Percentiles rank a stretch among this genome's conserved stretches.
Evolutionary conservation across 2,329 filamentous ascomycete genomes (phyloP).

Genomic region (Trichoderma sp.): DNA sequence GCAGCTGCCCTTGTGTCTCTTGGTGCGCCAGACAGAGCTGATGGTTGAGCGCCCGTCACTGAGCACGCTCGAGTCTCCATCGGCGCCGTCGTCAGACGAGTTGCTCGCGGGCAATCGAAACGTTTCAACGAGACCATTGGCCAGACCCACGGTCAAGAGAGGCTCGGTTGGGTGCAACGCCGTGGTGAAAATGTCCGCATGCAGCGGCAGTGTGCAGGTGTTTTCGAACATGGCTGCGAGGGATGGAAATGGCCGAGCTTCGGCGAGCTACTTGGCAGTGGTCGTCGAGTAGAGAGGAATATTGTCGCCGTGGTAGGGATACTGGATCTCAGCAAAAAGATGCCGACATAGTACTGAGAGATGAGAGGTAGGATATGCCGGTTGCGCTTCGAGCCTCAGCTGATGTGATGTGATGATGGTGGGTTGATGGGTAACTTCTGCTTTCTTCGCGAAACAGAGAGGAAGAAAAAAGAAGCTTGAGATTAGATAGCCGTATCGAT

Average conservation of each 20-base stretch:
- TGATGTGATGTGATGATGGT: slow-evolving; percentile 2
- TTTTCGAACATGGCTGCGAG: slow-evolving; percentile 75
- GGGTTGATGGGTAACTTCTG: background rate
- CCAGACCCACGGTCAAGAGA: slow-evolving; percentile 81
- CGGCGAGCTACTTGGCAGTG: background rate
- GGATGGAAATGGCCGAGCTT: background rate
- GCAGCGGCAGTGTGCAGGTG: slow-evolving; percentile 83
- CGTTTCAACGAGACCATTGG: slow-evolving; percentile 81
- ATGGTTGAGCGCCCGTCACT: slow-evolving; percentile 72
- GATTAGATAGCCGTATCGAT: slow-evolving; percentile 26
- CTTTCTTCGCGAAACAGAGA: background rate
- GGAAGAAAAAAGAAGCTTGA: slow-evolving; percentile 11
- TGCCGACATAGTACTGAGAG: background rate
- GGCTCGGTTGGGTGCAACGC: slow-evolving; percentile 83
- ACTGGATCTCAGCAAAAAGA: background rate
- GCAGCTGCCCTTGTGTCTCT: slow-evolving; percentile 92
- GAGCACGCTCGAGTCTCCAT: slow-evolving; percentile 52
- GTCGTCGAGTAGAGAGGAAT: background rate
- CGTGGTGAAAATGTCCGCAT: slow-evolving; percentile 84
- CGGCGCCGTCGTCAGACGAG: slow-evolving; percentile 54
- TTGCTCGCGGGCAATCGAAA: slow-evolving; percentile 68
- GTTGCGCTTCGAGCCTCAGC: background rate
- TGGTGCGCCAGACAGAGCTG: slow-evolving; percentile 82
- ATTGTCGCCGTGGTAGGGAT: background rate
- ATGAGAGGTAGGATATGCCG: background rate